Percentiles rank a stretch among this genome's conserved stretches.
These are phyloP conservation scores for Calendula officinalis DNA, from an alignment of 129 eudicot genomes.

Conservation along the genomic window DNA sequence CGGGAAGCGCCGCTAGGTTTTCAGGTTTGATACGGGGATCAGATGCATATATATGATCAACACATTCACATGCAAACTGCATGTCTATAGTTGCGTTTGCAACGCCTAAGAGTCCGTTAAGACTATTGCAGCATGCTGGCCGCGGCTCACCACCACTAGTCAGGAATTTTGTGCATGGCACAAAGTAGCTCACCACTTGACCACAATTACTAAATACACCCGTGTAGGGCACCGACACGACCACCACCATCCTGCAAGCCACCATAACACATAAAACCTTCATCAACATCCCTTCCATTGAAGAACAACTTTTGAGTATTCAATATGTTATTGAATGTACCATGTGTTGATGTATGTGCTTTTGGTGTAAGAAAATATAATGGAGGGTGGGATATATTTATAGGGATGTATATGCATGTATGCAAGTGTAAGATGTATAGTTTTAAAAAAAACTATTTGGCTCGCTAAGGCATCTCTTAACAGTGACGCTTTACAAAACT, in stretches of 20 bases:
- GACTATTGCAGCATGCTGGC: slow-evolving; percentile 11
- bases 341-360: background rate
- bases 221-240: background rate
- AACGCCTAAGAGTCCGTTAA: background rate
- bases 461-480: no score
- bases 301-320: background rate
- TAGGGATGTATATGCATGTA: slow-evolving; percentile 1
- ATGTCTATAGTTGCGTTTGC: background rate
- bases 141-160: slow-evolving; percentile 7
- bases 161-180: slow-evolving; percentile 19
- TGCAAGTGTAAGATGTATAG: background rate
- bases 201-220: background rate
- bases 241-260: background rate
- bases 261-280: slow-evolving; percentile 7
- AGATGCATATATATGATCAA: background rate
- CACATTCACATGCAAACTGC: slow-evolving; percentile 2
- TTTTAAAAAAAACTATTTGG: no score
- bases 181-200: slow-evolving; percentile 11
- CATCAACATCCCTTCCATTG: background rate
- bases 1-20: background rate
- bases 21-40: background rate
- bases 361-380: slow-evolving; percentile 1
- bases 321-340: background rate
- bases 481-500: no score
- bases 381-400: slow-evolving; percentile 9